These are phyloP conservation scores for Pseudopyricularia cyperi DNA, from an alignment of 2,329 filamentous ascomycete genomes.

Conservation along the genomic window DNA sequence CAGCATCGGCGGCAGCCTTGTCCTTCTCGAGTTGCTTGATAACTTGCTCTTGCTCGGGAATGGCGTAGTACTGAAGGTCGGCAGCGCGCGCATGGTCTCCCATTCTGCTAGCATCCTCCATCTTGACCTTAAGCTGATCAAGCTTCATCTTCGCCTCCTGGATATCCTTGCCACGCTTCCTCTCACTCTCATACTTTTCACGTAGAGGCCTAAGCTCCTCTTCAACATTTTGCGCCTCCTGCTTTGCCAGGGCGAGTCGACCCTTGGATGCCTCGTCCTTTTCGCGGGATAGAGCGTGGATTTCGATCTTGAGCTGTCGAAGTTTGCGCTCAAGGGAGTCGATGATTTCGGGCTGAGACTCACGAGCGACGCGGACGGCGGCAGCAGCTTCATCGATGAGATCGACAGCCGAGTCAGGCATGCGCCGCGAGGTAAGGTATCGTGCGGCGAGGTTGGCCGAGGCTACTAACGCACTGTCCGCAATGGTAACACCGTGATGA, in stretches of 20 bases:
- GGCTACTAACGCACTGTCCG: constrained; percentile 84
- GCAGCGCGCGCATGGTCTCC: constrained; percentile 79
- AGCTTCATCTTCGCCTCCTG: constrained; percentile 93
- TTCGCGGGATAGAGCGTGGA: constrained; percentile 85
- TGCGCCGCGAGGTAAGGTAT: constrained; percentile 79
- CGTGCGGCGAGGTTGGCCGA: constrained; percentile 84
- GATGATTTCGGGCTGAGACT: constrained; percentile 91
- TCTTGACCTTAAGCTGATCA: constrained; percentile 79
- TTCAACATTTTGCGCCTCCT: constrained; percentile 85
- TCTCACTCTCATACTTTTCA: constrained; percentile 92
- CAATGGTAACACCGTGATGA: constrained; percentile 93
- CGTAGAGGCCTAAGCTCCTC: constrained; percentile 85
- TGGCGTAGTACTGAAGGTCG: constrained; percentile 93
- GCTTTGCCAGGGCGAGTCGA: constrained; percentile 69
- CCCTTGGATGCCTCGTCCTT: constrained; percentile 85
- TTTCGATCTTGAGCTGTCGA: constrained; percentile 91
- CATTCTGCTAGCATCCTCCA: constrained; percentile 81
- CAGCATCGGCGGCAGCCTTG: constrained; percentile 66
- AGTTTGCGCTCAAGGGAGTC: constrained; percentile 86
- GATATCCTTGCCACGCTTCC: constrained; percentile 79
- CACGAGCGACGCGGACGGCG: constrained; percentile 86
- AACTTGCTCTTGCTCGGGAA: constrained; percentile 73
- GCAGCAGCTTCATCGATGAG: constrained; percentile 93
- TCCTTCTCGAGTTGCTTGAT: constrained; percentile 75
- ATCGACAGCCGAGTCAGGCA: constrained; percentile 95